These are phyloP conservation scores for Retiboletus flavoniger DNA, from an alignment of 1,284 basidiomycete genomes.

Conservation along the genomic window DNA sequence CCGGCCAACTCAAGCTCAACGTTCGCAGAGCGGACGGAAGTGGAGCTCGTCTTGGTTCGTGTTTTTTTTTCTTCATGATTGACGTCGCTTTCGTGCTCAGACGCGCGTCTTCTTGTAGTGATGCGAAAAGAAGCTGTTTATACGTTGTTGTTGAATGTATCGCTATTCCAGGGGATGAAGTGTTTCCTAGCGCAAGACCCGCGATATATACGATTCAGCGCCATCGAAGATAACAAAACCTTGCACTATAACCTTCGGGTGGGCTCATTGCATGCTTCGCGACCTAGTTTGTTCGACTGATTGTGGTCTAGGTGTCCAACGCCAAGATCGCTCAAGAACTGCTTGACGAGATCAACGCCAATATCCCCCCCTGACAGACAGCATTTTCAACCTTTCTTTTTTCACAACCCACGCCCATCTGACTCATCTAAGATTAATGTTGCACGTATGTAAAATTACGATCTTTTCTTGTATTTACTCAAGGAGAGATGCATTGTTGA, in stretches of 20 bases:
- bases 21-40: slow-evolving; percentile 65
- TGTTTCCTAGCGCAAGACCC: slow-evolving; percentile 77
- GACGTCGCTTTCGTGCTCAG: slow-evolving; percentile 3
- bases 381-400: slow-evolving; percentile 7
- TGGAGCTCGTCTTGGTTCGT: slow-evolving; percentile 73
- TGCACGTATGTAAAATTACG: slow-evolving; percentile 34
- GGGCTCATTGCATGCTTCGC: slow-evolving; percentile 26
- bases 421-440: slow-evolving; percentile 37
- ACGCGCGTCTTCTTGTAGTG: slow-evolving; percentile 47
- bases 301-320: slow-evolving; percentile 47
- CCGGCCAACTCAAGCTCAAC: slow-evolving; percentile 80
- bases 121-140: slow-evolving; percentile 95
- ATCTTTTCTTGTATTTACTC: slow-evolving; percentile 31
- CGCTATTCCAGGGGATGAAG: slow-evolving; percentile 84
- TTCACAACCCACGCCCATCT: slow-evolving; percentile 20
- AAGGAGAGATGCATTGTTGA: slow-evolving; percentile 23
- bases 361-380: slow-evolving; percentile 44
- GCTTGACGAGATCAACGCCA: slow-evolving; percentile 53
- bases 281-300: neutral
- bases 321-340: slow-evolving; percentile 62
- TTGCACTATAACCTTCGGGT: slow-evolving; percentile 80
- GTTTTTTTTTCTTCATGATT: neutral
- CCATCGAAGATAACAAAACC: slow-evolving; percentile 64
- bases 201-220: slow-evolving; percentile 75
- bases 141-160: slow-evolving; percentile 80